phyloP scores from a whole-genome alignment of 352 stramenopile species.

The Globisporangium rhizosaccharum region DNA sequence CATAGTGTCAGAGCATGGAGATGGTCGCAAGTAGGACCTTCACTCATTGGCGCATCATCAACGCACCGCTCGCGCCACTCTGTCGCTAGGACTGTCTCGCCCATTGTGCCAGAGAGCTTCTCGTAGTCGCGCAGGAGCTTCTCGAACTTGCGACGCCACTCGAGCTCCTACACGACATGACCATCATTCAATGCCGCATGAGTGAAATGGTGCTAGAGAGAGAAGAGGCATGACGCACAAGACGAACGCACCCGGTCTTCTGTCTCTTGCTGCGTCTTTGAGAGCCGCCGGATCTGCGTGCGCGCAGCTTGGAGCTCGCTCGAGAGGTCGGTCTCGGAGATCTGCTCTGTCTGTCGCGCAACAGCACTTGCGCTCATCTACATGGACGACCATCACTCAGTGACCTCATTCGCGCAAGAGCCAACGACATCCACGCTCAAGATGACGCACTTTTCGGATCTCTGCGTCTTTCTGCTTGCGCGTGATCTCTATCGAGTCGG shows the following conservation, averaged over 20 bases:
- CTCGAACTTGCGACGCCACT: conserved; percentile 83
- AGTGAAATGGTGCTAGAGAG: neutral
- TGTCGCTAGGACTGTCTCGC: conserved; percentile 75
- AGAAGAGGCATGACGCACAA: neutral
- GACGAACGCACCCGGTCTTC: conserved; percentile 54
- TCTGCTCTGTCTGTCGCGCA: conserved; percentile 70
- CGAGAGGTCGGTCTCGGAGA: conserved; percentile 68
- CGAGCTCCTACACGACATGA: conserved; percentile 37
- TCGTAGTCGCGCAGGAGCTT: conserved; percentile 84
- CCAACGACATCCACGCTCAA: neutral
- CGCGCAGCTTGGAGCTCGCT: conserved; percentile 68
- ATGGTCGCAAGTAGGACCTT: neutral
- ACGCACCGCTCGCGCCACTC: conserved; percentile 75
- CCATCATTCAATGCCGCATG: neutral
- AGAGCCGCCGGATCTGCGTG: conserved; percentile 67
- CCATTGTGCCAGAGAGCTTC: conserved; percentile 83
- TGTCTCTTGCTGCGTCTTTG: conserved; percentile 63
- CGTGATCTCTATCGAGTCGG: conserved; percentile 54
- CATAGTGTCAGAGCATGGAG: too few relatives aligned
- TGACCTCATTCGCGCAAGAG: neutral
- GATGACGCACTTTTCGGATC: conserved; percentile 59
- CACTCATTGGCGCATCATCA: neutral
- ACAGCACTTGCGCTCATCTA: conserved; percentile 81
- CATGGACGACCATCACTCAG: neutral
- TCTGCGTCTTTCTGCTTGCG: conserved; percentile 87